Base-by-base conservation (phyloP, 2,329 filamentous ascomycete species). In the Metarhizium album region DNA sequence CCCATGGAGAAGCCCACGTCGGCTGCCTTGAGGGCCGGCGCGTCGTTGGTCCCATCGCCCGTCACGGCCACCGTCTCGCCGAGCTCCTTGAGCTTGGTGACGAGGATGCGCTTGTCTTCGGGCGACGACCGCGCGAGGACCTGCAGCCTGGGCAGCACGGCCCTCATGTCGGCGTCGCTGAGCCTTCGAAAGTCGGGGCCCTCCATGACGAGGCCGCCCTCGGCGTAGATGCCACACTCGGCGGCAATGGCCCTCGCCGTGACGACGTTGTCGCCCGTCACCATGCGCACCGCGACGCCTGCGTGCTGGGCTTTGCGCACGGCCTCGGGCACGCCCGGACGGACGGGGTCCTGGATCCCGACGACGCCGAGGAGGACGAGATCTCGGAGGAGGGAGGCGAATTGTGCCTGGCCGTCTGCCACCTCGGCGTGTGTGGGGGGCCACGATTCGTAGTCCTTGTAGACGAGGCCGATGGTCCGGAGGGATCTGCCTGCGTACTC, bases 351-450 rank as follows among this genome's bases (percentile, higher is more conserved):
- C 53, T 82, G 78, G 45, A 84, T 84, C 56, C 81, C 82, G 56
- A 87, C 70, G 22, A 87, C 73, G 7, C 82, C 82, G 53, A 89
- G 68, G 67, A 89, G 85, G 2, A 77, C 82, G 79, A 93, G 86
- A 42, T 81, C 74, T 40, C 73, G 68, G 45, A 75, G 68, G 6
- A 50, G 18, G 11, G 48, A 46, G 13, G 42, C 1, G 22, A 50
- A 46, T 6, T 24, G 4, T 24, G 47, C 46, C 8, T 48, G 49
- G n/a, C 38, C 55, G 18, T 80, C 75, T 52, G 46, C 45, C 7
- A 86, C 82, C 13, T 78, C 67, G 18, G 75, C 81, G 42, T 76
- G 70, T 54, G 84, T 78, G 18, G 74, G 83, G n/a, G 86, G 86
- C 80, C 84, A 87, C 49, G 68, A 71, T 23, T 80, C 74, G 53